These are phyloP conservation scores for Rhizopus stolonifer DNA, from an alignment of 371 early-diverging fungal species.

Conservation along the genomic window DNA sequence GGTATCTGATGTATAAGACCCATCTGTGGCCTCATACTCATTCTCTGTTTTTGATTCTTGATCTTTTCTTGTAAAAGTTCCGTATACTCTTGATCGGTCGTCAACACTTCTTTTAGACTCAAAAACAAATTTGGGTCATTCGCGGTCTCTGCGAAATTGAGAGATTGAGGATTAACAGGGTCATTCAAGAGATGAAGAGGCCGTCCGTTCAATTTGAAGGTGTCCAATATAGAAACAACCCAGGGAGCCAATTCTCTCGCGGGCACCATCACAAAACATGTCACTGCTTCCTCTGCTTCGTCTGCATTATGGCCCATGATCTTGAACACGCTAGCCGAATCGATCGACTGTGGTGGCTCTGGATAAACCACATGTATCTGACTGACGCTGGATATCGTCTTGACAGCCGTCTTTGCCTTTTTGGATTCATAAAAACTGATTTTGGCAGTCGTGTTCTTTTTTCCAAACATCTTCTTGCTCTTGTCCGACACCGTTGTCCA, in stretches of 20 bases:
- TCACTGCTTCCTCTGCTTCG: conserved; percentile 1
- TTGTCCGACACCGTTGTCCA: conserved; percentile 54
- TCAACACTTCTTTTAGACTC: conserved; percentile 31
- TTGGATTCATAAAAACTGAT: conserved; percentile 44
- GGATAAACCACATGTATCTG: conserved; percentile 69
- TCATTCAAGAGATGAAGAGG: conserved; percentile 28
- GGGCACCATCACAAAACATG: conserved; percentile 21
- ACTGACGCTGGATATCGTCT: conserved; percentile 50
- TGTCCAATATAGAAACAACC: conserved; percentile 34
- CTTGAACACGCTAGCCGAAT: conserved; percentile 17
- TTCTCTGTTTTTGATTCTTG: conserved; percentile 3
- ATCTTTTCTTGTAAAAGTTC: no score
- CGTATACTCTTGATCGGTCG: conserved; percentile 17
- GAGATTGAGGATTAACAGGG: conserved; percentile 18
- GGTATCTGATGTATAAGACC: conserved; percentile 29
- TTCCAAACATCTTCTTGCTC: conserved; percentile 55
- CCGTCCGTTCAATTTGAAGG: conserved; percentile 44
- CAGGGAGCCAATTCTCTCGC: conserved; percentile 35
- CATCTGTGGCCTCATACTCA: conserved; percentile 4
- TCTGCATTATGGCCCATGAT: conserved; percentile 19
- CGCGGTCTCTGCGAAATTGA: conserved; percentile 28
- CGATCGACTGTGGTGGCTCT: conserved; percentile 21
- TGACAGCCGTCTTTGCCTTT: conserved; percentile 44
- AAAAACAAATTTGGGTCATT: conserved; percentile 33
- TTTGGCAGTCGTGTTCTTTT: conserved; percentile 26